Evolutionary conservation across 768 basidiomycete species (phyloP), one percentile per base, ranked within the genome.

Genomic region (Amanita fuliginea): DNA sequence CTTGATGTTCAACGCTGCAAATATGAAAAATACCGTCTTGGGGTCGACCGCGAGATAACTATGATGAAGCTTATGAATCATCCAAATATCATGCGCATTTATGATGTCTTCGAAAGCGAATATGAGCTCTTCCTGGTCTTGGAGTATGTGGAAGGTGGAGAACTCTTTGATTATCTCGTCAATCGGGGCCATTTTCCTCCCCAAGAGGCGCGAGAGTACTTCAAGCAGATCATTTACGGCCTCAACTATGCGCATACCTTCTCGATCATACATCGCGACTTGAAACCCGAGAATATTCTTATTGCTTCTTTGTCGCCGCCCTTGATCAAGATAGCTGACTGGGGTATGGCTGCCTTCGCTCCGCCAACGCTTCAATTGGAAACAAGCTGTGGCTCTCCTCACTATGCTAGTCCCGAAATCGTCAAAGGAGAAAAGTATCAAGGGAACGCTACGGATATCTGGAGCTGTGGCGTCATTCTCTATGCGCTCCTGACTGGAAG

Each of bases 61-160:
- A 93, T 97, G 83, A 95, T 98, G 94, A 98, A 97, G 65, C 84
- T 97, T 57, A 93, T 98, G 83, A 89, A 94, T 60, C 94, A 98
- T 62, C 94, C 92, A 1, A 96, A 96, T 66, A 91, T 98, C 58
- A 80, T 97, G 72, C 81, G 86, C 53, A 83, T 98, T 35, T 93
- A 90, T 65, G 94, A 98, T 61, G 94, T 97, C 47, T 96, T 87
- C 66, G 92, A 97, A 67, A 87, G 89, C 61, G 81, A 87, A 36
- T 83, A 77, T 59, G 89, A 95, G 56, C 81, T 97, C 36, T 96
- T 86, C 66, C 80, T 97, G 28, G 83, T 97, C 30, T 76, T 97
- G 46, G 95, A 97, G 67, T 97, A 94, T 60, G 85, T 97, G 44
- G 83, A 93, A 65, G 92, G 94, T 26, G 95, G 95, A 55, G 95